These are phyloP conservation scores for Trametes coccinea DNA, from an alignment of 768 basidiomycete genomes.

Conservation along the genomic window DNA sequence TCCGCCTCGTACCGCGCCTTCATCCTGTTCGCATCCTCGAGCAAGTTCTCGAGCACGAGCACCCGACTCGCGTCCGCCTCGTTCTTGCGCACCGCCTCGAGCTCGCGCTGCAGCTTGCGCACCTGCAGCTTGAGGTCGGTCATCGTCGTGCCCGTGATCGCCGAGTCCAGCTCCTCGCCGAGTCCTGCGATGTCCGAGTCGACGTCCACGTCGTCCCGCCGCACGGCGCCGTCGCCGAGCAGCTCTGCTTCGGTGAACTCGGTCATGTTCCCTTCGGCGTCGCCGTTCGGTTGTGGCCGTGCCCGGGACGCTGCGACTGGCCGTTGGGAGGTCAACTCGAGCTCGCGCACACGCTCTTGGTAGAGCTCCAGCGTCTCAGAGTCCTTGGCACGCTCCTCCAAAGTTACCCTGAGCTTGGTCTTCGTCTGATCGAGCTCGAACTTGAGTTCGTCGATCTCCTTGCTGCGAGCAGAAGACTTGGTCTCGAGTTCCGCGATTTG, in stretches of 20 bases:
- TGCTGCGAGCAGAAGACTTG: slow-evolving; percentile 61
- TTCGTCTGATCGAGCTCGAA: slow-evolving; percentile 78
- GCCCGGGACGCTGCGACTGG: slow-evolving; percentile 37
- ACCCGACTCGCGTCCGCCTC: slow-evolving; percentile 75
- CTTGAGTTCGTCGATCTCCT: slow-evolving; percentile 70
- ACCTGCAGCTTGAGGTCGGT: slow-evolving; percentile 91
- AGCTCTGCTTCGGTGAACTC: slow-evolving; percentile 50
- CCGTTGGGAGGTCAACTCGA: slow-evolving; percentile 69
- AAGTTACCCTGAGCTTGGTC: slow-evolving; percentile 64
- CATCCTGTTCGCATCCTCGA: slow-evolving; percentile 90
- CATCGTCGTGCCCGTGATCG: slow-evolving; percentile 80
- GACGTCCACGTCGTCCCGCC: slow-evolving; percentile 43
- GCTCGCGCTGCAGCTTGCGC: slow-evolving; percentile 76
- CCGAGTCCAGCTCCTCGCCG: slow-evolving; percentile 86
- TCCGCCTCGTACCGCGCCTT: slow-evolving; percentile 88
- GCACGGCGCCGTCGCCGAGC: slow-evolving; percentile 34
- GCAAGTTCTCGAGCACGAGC: slow-evolving; percentile 84
- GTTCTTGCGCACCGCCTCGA: slow-evolving; percentile 72
- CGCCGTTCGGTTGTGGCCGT: slow-evolving; percentile 13
- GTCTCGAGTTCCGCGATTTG: slow-evolving; percentile 82
- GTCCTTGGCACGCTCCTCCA: slow-evolving; percentile 74
- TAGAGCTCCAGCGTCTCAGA: slow-evolving; percentile 85
- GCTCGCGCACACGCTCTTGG: slow-evolving; percentile 87
- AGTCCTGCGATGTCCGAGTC: slow-evolving; percentile 60
- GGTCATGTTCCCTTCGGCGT: slow-evolving; percentile 18